Percentiles rank a stretch among this genome's conserved stretches.
Conservation (phyloP, 2,329 filamentous ascomycete genomes). For the Lachnellula hyalina region DNA sequence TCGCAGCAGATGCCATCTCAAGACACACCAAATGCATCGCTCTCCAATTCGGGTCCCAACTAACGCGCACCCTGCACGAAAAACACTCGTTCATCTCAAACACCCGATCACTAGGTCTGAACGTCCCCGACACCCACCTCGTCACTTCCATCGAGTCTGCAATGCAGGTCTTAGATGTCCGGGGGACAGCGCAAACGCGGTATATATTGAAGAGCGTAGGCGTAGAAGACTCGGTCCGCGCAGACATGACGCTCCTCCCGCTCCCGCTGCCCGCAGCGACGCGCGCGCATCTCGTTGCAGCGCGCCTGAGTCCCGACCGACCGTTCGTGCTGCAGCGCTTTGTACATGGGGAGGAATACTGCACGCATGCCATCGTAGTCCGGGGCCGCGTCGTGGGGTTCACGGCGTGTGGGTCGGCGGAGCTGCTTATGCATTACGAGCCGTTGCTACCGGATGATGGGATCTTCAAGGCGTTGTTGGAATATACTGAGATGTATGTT, state of each 20-base stretch:
- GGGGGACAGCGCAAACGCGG: slow-evolving; percentile 32
- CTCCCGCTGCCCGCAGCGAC: slow-evolving; percentile 41
- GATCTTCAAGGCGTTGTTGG: slow-evolving; percentile 55
- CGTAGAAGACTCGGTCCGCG: slow-evolving; percentile 54
- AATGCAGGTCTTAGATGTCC: background rate
- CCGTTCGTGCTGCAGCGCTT: slow-evolving; percentile 68
- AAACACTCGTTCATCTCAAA: slow-evolving; percentile 61
- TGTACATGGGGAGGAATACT: slow-evolving; percentile 59
- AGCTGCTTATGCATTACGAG: slow-evolving; percentile 61
- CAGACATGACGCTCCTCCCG: slow-evolving; percentile 61
- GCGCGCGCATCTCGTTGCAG: slow-evolving; percentile 50
- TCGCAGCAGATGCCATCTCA: slow-evolving; percentile 58
- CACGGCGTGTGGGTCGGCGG: slow-evolving; percentile 58
- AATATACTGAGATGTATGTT: slow-evolving; percentile 58
- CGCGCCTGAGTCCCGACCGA: slow-evolving; percentile 20
- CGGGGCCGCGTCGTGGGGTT: slow-evolving; percentile 60
- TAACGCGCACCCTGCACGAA: slow-evolving; percentile 55
- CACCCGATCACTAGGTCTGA: slow-evolving; percentile 48
- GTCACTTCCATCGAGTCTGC: slow-evolving; percentile 40
- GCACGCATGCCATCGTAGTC: slow-evolving; percentile 66
- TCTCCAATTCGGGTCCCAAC: slow-evolving; percentile 55
- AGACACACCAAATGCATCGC: slow-evolving; percentile 52
- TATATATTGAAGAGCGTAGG: slow-evolving; percentile 64
- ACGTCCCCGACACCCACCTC: slow-evolving; percentile 45
- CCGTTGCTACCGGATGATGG: slow-evolving; percentile 49